Evolutionary conservation across 495 filamentous ascomycete genomes (phyloP).

Genomic region (Lophiotrema nucula): DNA sequence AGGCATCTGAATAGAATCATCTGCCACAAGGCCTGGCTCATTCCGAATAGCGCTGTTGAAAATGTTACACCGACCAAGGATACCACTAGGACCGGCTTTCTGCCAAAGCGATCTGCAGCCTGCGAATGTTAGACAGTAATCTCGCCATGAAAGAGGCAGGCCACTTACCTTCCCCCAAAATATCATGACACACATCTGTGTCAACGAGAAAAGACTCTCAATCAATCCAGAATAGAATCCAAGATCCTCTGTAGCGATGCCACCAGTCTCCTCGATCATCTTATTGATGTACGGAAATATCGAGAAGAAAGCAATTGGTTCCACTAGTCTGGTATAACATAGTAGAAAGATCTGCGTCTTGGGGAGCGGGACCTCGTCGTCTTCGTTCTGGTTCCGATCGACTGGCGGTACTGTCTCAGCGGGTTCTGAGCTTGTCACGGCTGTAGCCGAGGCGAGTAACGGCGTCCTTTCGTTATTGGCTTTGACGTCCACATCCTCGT

Average conservation of each 20-base stretch:
- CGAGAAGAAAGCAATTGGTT: conserved; percentile 71
- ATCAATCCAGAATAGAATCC: conserved; percentile 73
- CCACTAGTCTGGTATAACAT: conserved; percentile 66
- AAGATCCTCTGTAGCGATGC: conserved; percentile 56
- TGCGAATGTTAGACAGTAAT: background rate
- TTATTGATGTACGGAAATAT: conserved; percentile 74
- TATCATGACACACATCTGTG: conserved; percentile 61
- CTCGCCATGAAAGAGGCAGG: background rate
- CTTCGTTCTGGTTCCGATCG: no score
- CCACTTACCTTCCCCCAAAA: conserved; percentile 56
- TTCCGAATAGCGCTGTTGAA: conserved; percentile 60
- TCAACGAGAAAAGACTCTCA: conserved; percentile 67
- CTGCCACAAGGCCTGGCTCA: conserved; percentile 59
- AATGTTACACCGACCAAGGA: conserved; percentile 59
- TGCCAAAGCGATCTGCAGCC: conserved; percentile 63
- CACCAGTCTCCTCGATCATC: conserved; percentile 64
- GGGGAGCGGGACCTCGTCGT: conserved; percentile 52
- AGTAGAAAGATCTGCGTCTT: conserved; percentile 60
- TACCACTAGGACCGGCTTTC: conserved; percentile 65
- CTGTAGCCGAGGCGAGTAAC: no score
- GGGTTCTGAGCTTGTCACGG: no score
- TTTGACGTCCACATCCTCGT: no score
- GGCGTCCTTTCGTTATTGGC: no score
- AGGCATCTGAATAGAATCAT: conserved; percentile 66
- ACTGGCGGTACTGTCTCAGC: no score